Percentiles rank a stretch among this genome's conserved stretches.
These are phyloP conservation scores for Vigna nakashimae DNA, from an alignment of 306 rosid genomes.

Conservation along the genomic window DNA sequence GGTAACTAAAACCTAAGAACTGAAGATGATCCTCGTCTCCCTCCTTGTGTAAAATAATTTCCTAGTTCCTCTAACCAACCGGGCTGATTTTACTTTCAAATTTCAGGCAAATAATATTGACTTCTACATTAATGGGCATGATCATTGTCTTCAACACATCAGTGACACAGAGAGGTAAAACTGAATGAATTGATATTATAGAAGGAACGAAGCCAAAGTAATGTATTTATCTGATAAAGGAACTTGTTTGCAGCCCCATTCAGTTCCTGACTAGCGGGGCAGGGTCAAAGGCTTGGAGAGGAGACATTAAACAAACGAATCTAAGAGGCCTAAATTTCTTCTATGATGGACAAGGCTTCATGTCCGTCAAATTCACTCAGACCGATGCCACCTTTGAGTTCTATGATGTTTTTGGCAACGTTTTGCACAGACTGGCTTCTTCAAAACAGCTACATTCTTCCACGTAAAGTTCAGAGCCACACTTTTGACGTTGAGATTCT, in stretches of 20 bases:
- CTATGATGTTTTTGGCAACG: constrained; percentile 57
- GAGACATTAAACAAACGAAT: constrained; percentile 42
- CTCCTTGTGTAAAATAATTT: not conserved
- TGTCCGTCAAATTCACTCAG: constrained; percentile 56
- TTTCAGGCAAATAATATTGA: constrained; percentile 57
- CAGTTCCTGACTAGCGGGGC: constrained; percentile 64
- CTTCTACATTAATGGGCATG: constrained; percentile 67
- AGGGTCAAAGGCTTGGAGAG: constrained; percentile 73
- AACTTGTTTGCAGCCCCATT: constrained; percentile 55
- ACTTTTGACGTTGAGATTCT: constrained; percentile 1
- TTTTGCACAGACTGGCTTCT: constrained; percentile 46
- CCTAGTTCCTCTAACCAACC: constrained; percentile 16
- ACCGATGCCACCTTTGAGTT: constrained; percentile 53
- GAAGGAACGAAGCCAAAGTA: not conserved
- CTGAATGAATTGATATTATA: constrained; percentile 1
- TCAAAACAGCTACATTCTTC: constrained; percentile 50
- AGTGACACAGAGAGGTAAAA: constrained; percentile 63
- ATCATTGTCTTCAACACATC: constrained; percentile 67
- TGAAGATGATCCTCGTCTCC: not conserved
- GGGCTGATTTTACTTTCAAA: not conserved
- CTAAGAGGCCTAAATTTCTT: constrained; percentile 52
- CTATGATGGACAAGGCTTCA: constrained; percentile 73
- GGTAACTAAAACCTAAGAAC: constrained; percentile 38
- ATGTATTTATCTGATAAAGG: constrained; percentile 38
- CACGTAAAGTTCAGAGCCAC: constrained; percentile 32